Evolutionary conservation across 1,284 basidiomycete species (phyloP), one percentile per base, ranked within the genome.

Genomic region (Naganishia sp.): DNA sequence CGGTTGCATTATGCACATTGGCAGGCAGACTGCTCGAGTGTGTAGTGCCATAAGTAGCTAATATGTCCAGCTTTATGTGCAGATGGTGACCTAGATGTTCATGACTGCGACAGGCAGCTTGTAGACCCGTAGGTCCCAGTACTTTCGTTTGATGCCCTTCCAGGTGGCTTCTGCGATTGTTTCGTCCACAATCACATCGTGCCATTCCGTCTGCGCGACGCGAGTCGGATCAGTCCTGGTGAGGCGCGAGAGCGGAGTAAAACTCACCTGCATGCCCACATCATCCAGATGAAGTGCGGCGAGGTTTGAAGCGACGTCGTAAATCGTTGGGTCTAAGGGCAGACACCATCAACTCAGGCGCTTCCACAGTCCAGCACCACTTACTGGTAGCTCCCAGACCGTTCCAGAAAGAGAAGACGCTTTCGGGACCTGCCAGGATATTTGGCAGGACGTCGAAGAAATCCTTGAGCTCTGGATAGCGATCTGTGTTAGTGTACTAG

Each of bases 331-430:
- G 79, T 93, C 91, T 94, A 74, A 21, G 33, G n/a, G 15, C 28
- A n/a, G 28, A 39, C 39, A 45, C 6, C 36, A 55, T 33, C 43
- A 39, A 21, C 16, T 2, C 49, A 28, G 9, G 36, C 21, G 18
- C 4, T 9, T 16, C 49, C 13, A 43, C 16, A 39, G 13, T 39
- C 10, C 39, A 46, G 18, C 43, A 23, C 23, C 1, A 81, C 81
- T 69, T 75, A 92, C 94, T 94, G 10, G 94, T 98, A 25, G 93
- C 95, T 18, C 92, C 96, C 0, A 99, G 84, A 5, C 95, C 95
- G 76, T 99, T 93, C 85, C 98, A 99, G 81, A 98, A 99, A 66
- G 92, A 90, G 77, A 95, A 92, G n/a, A 87, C 82, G 21, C 90
- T 88, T 3, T 87, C 82, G 9, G 88, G 85, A 0, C 89, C 88